These are phyloP conservation scores for Yarrowia sp. DNA, from an alignment of 805 yeast genomes.

Conservation along the genomic window DNA sequence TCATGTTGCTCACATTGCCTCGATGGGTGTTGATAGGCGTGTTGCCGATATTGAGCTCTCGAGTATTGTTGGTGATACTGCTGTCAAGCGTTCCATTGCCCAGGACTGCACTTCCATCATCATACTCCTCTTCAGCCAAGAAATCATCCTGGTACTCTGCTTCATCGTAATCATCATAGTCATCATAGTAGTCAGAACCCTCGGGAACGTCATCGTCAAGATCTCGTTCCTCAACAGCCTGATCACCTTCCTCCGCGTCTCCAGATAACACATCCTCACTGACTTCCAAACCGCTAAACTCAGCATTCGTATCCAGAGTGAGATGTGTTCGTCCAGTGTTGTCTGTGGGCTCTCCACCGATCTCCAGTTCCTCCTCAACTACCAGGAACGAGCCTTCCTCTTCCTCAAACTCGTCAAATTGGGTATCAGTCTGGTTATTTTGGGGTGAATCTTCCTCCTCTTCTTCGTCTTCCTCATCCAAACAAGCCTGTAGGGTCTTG, in stretches of 20 bases:
- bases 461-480: conserved; percentile 46
- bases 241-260: conserved; percentile 1
- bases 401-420: conserved; percentile 39
- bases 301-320: conserved; percentile 19
- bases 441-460: conserved; percentile 41
- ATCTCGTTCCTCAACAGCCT: conserved; percentile 38
- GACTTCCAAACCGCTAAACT: conserved; percentile 30
- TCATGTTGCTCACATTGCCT: conserved; percentile 26
- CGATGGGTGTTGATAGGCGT: conserved; percentile 3
- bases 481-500: conserved; percentile 56
- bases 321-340: conserved; percentile 27
- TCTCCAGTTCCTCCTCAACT: conserved; percentile 43
- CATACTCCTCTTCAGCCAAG: conserved; percentile 36
- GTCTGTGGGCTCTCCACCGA: conserved; percentile 35
- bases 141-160: conserved; percentile 35
- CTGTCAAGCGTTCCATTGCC: conserved; percentile 13
- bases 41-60: conserved; percentile 26
- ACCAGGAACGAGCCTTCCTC: conserved; percentile 42
- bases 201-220: conserved; percentile 46
- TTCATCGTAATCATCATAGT: conserved; percentile 28
- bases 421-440: conserved; percentile 37
- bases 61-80: conserved; percentile 14
- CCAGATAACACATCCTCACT: conserved; percentile 12
- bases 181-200: conserved; percentile 33
- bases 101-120: conserved; percentile 12